Percentiles rank a stretch among this genome's conserved stretches.
These are phyloP conservation scores for Komagataella pseudopastoris DNA, from an alignment of 805 yeast genomes.

Conservation along the genomic window DNA sequence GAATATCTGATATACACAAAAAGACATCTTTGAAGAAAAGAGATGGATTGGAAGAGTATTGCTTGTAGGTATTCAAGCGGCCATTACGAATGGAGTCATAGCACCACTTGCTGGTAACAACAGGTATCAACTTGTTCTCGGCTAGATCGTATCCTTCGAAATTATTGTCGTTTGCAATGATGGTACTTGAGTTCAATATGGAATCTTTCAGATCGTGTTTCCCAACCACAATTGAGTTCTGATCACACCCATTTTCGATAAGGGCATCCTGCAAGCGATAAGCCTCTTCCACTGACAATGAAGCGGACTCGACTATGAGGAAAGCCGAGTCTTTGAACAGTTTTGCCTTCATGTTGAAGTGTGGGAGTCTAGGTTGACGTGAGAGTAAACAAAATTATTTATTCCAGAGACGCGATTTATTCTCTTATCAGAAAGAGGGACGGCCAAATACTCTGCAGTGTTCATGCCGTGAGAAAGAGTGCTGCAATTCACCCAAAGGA, in stretches of 20 bases:
- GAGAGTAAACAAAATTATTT: background rate
- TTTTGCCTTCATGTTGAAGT: background rate
- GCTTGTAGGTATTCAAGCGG: constrained; percentile 34
- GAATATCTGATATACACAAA: constrained; percentile 45
- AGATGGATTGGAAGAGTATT: constrained; percentile 61
- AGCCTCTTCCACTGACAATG: constrained; percentile 1
- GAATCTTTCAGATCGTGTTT: constrained; percentile 5
- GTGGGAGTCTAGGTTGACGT: background rate
- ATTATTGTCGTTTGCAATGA: constrained; percentile 36
- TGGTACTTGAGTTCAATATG: constrained; percentile 21
- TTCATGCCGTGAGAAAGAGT: too few species aligned
- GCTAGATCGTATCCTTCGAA: constrained; percentile 39
- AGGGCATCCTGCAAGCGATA: constrained; percentile 3
- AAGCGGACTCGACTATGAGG: constrained; percentile 5
- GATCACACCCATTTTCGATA: constrained; percentile 8
- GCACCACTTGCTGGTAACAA: constrained; percentile 53
- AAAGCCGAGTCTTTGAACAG: background rate
- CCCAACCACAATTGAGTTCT: constrained; percentile 5
- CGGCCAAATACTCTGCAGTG: background rate
- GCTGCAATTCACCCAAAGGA: too few species aligned
- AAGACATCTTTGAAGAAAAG: constrained; percentile 49
- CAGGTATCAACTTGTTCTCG: constrained; percentile 43
- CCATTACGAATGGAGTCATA: constrained; percentile 26
- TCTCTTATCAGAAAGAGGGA: background rate
- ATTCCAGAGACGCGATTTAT: background rate